Base-by-base conservation (phyloP, 225 moss, liverwort and hornwort species). In the Physcomitrium patens region DNA sequence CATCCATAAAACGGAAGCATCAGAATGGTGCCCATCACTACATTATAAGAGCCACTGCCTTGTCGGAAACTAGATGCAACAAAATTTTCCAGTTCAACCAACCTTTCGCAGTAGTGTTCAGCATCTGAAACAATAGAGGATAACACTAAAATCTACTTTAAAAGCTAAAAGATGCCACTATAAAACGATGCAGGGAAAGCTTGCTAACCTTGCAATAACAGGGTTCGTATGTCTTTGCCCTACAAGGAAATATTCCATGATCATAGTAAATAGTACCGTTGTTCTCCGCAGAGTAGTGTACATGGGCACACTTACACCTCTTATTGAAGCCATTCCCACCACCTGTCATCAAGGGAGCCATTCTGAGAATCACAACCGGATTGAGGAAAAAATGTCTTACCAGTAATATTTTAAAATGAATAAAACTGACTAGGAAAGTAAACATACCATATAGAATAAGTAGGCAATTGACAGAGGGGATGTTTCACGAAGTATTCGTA, bases 301-400 rank as follows among this genome's bases (percentile, higher is more conserved):
- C 95, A 99, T 95, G 47, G 99, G 99, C 66, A 95, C 93, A 86
- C 90, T 99, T 46, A 99, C 95, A 84, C 99, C 99, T 76, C 95
- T 86, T 85, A 99, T 91, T 63, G 99, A 95, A 68, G 99, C 95
- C 99, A 99, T 99, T 75, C 99, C 95, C 70, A 89, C 91, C 41
- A 99, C 90, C 97, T 99, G 85, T 61, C 66, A 65, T 76, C 50
- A 56, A 71, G 24, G 63, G 68, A 76, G 16, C 72, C 54, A 67
- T 54, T 23, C 9, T 16, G 11, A 64, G n/a, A 60, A 72, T 42
- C 7, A 67, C 41, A 16, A 78, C 44, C 45, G 54, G 59, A 57
- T 19, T 27, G 23, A 67, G 70, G 18, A 12, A 67, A 46, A 76
- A 28, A 49, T 3, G 11, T 57, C 17, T 60, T 63, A 60, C 45